phyloP scores from a whole-genome alignment of 352 stramenopile genomes.

The Phytophthora ramorum region DNA sequence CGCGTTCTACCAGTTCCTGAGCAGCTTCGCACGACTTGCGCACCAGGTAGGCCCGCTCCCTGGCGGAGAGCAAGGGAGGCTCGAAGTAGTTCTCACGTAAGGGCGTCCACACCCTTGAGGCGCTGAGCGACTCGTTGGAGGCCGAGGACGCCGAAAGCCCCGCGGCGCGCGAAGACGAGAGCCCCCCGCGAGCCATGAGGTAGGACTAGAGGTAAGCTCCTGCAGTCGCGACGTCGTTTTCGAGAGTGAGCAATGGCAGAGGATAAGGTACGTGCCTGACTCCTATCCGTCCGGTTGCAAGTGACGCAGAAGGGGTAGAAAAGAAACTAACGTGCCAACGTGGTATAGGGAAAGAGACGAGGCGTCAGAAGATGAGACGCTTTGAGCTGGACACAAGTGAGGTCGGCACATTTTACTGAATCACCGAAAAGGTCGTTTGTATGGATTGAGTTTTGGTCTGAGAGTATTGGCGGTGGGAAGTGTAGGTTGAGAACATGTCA shows the following conservation, averaged over 20 bases:
- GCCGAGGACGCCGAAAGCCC: constrained; percentile 7
- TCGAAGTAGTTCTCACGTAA: constrained; percentile 82
- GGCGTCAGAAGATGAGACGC: not conserved
- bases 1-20: constrained; percentile 80
- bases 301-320: constrained; percentile 5
- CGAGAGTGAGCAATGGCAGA: constrained; percentile 20
- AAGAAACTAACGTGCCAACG: not conserved
- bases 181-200: constrained; percentile 29
- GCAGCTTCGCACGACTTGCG: constrained; percentile 84
- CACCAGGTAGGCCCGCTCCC: constrained; percentile 79
- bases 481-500: constrained; percentile 7
- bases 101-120: constrained; percentile 61
- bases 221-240: constrained; percentile 30
- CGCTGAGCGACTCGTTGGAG: constrained; percentile 4
- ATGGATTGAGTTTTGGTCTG: not conserved
- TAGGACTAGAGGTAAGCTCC: constrained; percentile 10
- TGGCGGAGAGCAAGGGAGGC: constrained; percentile 65
- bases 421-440: not conserved
- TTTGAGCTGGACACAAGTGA: constrained; percentile 4
- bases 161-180: constrained; percentile 32
- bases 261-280: constrained; percentile 14
- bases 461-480: not conserved
- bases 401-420: constrained; percentile 16
- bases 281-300: constrained; percentile 17
- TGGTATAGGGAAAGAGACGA: not conserved